Evolutionary conservation across 345 rosid species (phyloP), one percentile per base, ranked within the genome.

Genomic region (Euphorbia tirucalli): DNA sequence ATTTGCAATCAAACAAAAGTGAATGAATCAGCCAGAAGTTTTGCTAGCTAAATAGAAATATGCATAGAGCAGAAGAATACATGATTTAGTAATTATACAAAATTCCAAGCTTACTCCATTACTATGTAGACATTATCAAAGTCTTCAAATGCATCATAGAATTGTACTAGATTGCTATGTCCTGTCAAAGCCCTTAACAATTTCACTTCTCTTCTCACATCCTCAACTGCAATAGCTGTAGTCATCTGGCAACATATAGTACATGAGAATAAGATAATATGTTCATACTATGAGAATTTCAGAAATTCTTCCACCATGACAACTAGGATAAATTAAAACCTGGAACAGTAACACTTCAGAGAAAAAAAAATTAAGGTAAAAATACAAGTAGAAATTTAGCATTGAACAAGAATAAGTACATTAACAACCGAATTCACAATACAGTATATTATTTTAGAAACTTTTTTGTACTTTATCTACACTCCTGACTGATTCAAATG

Each of bases 131-230:
- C 99, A 57, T 95, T 89, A 24, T 86, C 86, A 64, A 74, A 71
- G 74, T 94, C 97, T 84, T 94, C 98, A 69, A 87, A 90, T 50
- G 97, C 95, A 79, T 94, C 97, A 70, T 89, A 88, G 81, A 95
- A 95, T 68, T 78, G 84, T 25, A 90, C 93, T 3, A 95, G 78
- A 86, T 95, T 92, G 77, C 69, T 71, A 75, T 95, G 99, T 74
- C 99, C 97, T n/a, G 91, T 79, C 81, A 95, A 85, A 67, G 92
- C 93, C 77, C 80, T 88, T 65, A 95, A 79, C 74, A 95, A 87
- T 66, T 90, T 92, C 75, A 95, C 98, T 85, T 95, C 98, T 81
- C 99, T 90, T 82, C 99, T 86, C 72, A 92, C 99, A 83, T 92
- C 99, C 80, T 95, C 98, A 62, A 95, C 78, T 39, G 99, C 90